Evolutionary conservation across 106 monocot species (phyloP).

Genomic region (Dendrobium nobile): DNA sequence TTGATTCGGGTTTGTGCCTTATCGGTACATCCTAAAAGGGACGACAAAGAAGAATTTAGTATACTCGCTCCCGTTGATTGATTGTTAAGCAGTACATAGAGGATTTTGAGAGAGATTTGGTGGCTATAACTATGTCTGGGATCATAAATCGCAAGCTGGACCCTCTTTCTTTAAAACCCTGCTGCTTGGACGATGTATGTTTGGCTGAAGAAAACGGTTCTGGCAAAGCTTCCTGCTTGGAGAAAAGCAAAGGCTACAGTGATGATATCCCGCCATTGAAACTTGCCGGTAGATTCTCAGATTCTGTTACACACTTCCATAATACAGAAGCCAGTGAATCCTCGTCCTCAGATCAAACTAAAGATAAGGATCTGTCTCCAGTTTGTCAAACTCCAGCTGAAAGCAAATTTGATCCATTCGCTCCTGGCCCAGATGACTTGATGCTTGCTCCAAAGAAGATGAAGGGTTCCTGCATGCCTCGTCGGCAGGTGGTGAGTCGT

Average conservation of each 20-base stretch:
- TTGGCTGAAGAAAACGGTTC: background rate
- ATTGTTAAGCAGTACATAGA: conserved; percentile 14
- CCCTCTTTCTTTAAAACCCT: background rate
- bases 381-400: conserved; percentile 40
- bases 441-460: conserved; percentile 22
- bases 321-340: conserved; percentile 5
- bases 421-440: conserved; percentile 47
- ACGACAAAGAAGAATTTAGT: background rate
- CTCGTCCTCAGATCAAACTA: conserved; percentile 12
- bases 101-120: background rate
- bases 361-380: conserved; percentile 12
- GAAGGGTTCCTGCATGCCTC: conserved; percentile 7
- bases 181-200: conserved; percentile 5
- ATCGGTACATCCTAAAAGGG: background rate
- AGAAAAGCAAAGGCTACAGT: background rate
- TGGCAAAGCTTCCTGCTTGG: background rate
- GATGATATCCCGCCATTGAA: background rate
- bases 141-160: background rate
- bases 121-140: background rate
- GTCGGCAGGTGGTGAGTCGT: conserved; percentile 33
- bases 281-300: background rate
- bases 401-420: conserved; percentile 66
- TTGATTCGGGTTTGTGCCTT: background rate
- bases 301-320: background rate
- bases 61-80: background rate